These are phyloP conservation scores for Suhomyces kilbournensis DNA, from an alignment of 805 yeast genomes.

Conservation along the genomic window DNA sequence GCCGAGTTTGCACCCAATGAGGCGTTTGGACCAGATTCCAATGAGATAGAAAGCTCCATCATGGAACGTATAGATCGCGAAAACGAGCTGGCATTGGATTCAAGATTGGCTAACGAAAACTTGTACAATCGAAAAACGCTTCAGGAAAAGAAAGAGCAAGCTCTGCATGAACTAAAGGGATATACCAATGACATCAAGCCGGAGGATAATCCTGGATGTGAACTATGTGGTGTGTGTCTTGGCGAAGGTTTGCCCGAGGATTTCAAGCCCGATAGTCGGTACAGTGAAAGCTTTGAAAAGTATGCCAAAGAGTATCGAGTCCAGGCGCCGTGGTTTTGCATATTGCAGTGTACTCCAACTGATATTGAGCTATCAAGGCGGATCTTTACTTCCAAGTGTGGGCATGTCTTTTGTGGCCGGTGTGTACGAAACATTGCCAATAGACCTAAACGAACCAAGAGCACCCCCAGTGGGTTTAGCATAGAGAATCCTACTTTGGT, in stretches of 20 bases:
- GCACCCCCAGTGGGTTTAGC: constrained; percentile 15
- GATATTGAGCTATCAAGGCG: constrained; percentile 64
- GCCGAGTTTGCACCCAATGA: neutral
- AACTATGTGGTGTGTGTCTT: constrained; percentile 66
- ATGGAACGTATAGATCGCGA: constrained; percentile 40
- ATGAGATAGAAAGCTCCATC: constrained; percentile 26
- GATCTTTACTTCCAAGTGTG: constrained; percentile 67
- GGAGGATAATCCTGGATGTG: constrained; percentile 37
- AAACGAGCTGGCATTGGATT: constrained; percentile 35
- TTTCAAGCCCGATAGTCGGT: constrained; percentile 35
- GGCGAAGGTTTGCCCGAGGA: constrained; percentile 69
- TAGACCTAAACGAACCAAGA: constrained; percentile 26
- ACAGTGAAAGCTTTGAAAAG: constrained; percentile 24
- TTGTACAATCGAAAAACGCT: constrained; percentile 27
- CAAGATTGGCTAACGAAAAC: constrained; percentile 29
- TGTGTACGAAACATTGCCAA: constrained; percentile 69
- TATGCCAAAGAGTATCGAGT: constrained; percentile 27
- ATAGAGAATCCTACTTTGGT: constrained; percentile 37
- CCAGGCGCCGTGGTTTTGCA: constrained; percentile 68
- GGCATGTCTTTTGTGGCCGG: constrained; percentile 84
- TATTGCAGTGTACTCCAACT: constrained; percentile 43
- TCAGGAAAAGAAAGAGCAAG: constrained; percentile 25
- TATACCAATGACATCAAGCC: constrained; percentile 31
- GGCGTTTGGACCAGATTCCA: neutral
- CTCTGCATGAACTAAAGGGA: constrained; percentile 20